These are phyloP conservation scores for Rosa persica DNA, from an alignment of 306 rosid species.

Conservation along the genomic window DNA sequence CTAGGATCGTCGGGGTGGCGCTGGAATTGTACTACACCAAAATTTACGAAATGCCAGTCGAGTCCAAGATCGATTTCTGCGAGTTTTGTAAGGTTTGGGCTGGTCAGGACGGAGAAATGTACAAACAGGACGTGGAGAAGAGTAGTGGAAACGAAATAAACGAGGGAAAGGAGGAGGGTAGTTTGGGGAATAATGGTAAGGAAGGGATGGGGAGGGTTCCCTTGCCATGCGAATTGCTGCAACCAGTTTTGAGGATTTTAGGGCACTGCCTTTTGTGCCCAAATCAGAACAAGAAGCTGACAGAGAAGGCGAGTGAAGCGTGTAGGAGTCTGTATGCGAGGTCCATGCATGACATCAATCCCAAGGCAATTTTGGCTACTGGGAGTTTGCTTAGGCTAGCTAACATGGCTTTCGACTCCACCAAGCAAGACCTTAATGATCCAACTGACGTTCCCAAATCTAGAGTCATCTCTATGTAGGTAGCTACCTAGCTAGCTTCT, in stretches of 20 bases:
- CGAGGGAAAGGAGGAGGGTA: not conserved
- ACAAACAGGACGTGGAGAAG: slow-evolving; percentile 25
- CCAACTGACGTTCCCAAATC: slow-evolving; percentile 29
- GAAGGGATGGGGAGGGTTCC: slow-evolving; percentile 51
- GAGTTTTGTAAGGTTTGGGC: slow-evolving; percentile 64
- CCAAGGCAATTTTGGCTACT: slow-evolving; percentile 60
- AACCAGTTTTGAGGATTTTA: slow-evolving; percentile 55
- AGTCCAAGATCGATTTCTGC: slow-evolving; percentile 63
- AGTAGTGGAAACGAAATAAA: too few species aligned
- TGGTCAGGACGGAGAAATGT: slow-evolving; percentile 27
- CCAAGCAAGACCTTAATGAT: slow-evolving; percentile 10
- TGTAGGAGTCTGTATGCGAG: slow-evolving; percentile 56
- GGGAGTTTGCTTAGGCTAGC: slow-evolving; percentile 56
- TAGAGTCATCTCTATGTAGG: slow-evolving; percentile 15
- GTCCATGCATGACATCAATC: slow-evolving; percentile 64
- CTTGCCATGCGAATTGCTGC: slow-evolving; percentile 68
- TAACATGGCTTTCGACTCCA: slow-evolving; percentile 18
- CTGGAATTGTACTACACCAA: slow-evolving; percentile 55
- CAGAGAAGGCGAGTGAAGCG: slow-evolving; percentile 41
- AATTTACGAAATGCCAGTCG: slow-evolving; percentile 36
- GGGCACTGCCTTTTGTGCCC: slow-evolving; percentile 65
- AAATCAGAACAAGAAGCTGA: slow-evolving; percentile 19
- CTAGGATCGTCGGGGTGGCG: slow-evolving; percentile 60
- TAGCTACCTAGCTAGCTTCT: not conserved
- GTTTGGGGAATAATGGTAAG: not conserved